phyloP scores from a whole-genome alignment of 2,329 filamentous ascomycete genomes.

The Fonsecaea pedrosoi region DNA sequence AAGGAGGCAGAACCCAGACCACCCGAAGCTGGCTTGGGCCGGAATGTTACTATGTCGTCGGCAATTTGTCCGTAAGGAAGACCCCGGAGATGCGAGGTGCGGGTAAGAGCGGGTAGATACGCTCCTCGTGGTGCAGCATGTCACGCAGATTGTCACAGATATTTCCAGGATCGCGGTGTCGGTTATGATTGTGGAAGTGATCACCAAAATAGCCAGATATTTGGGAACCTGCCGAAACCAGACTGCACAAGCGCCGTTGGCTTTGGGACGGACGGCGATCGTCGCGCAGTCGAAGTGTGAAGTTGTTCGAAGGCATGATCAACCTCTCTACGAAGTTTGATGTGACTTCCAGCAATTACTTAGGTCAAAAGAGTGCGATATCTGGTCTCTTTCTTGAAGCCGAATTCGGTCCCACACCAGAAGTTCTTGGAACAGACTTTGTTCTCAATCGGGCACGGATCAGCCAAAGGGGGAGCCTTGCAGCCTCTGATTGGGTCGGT shows the following conservation, averaged over 20 bases:
- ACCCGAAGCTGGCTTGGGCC: not conserved
- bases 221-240: not conserved
- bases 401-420: not conserved
- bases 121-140: not conserved
- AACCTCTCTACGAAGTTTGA: not conserved
- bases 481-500: conserved; percentile 9
- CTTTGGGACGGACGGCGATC: not conserved
- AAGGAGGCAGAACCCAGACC: conserved; percentile 7
- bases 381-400: not conserved
- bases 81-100: not conserved
- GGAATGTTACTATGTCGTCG: not conserved
- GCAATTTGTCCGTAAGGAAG: not conserved
- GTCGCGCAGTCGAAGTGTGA: not conserved
- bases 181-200: not conserved
- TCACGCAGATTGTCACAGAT: not conserved
- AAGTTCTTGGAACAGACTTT: not conserved
- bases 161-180: not conserved
- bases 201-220: not conserved
- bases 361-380: not conserved
- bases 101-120: conserved; percentile 16
- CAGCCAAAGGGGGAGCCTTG: conserved; percentile 7
- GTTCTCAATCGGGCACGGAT: conserved; percentile 2
- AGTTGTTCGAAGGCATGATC: not conserved
- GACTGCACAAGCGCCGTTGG: not conserved
- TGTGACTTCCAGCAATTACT: not conserved